Evolutionary conservation across 202 grass and related monocot species (phyloP).

Genomic region (Carex sylvatica): DNA sequence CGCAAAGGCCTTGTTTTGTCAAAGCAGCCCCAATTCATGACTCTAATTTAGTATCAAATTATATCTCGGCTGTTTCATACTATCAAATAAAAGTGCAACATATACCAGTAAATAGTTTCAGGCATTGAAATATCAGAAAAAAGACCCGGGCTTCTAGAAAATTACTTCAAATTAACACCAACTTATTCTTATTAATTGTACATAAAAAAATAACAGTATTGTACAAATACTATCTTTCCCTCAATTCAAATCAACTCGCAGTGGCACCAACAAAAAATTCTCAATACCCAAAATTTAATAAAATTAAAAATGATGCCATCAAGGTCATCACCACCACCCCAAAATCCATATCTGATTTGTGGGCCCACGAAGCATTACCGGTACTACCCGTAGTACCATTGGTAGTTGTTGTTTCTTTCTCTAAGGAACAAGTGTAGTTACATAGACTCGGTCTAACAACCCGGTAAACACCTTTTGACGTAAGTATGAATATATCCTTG

Average conservation of each 20-base stretch:
- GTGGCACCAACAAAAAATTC: not conserved
- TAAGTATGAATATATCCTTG: slow-evolving; percentile 53
- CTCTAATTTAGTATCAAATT: no score
- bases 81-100: no score
- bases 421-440: slow-evolving; percentile 38
- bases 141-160: not conserved
- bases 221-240: slow-evolving; percentile 1
- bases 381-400: slow-evolving; percentile 17
- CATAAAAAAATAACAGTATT: slow-evolving; percentile 1
- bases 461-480: slow-evolving; percentile 62
- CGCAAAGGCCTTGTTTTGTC: not conserved
- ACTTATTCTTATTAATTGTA: not conserved
- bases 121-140: not conserved
- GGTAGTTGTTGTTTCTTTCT: slow-evolving; percentile 40
- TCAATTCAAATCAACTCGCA: not conserved
- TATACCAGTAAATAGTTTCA: no score
- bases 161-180: not conserved
- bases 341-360: not conserved
- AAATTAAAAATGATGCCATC: slow-evolving; percentile 19
- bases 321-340: slow-evolving; percentile 10
- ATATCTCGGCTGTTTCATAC: no score
- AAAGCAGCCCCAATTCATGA: not conserved
- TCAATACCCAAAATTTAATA: slow-evolving; percentile 31
- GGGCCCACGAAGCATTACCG: slow-evolving; percentile 26
- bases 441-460: slow-evolving; percentile 59